phyloP scores from a whole-genome alignment of 2,329 filamentous ascomycete genomes.

The Trichoderma harzianum region DNA sequence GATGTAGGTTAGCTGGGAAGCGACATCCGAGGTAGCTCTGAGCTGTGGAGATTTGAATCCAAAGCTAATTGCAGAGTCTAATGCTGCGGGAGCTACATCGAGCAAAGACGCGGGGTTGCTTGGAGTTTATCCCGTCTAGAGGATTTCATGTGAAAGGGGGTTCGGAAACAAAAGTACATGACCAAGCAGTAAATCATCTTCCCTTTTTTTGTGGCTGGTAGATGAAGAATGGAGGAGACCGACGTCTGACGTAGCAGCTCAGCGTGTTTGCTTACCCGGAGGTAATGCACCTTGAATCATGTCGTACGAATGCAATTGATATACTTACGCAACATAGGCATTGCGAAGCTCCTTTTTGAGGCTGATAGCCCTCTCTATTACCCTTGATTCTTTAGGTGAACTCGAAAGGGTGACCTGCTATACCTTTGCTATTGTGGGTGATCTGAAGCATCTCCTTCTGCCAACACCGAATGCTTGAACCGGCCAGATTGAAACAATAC shows the following conservation, averaged over 20 bases:
- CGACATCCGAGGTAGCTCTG: background rate
- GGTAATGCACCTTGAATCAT: background rate
- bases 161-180: background rate
- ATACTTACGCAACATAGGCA: background rate
- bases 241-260: background rate
- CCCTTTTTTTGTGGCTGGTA: background rate
- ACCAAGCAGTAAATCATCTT: background rate
- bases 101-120: background rate
- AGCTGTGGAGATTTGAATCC: background rate
- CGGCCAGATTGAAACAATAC: background rate
- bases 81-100: background rate
- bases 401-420: background rate
- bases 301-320: background rate
- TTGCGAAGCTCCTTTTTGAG: background rate
- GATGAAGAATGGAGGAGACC: background rate
- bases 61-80: background rate
- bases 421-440: background rate
- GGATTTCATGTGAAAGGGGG: background rate
- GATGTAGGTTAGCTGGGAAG: background rate
- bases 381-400: background rate
- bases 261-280: background rate
- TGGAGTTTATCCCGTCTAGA: background rate
- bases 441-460: background rate
- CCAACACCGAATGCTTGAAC: background rate
- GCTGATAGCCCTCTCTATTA: background rate